Conservation (phyloP, 257 asterid genomes). For the Solanum infundibuliforme region DNA sequence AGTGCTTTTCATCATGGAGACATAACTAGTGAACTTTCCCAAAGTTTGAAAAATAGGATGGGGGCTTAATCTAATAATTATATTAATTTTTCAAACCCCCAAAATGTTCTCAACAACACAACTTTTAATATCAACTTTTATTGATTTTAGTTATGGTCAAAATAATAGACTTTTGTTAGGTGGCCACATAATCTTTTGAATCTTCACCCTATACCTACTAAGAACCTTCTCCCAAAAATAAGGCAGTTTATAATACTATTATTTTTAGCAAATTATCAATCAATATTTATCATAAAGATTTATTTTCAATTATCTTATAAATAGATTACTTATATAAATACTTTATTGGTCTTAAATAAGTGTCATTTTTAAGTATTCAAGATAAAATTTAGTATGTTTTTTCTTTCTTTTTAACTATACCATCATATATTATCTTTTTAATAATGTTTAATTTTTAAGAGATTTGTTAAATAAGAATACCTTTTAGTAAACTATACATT, state of each 20-base stretch:
- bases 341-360: neutral
- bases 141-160: conserved; percentile 2
- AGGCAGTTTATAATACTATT: neutral
- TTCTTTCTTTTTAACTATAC: neutral
- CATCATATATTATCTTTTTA: neutral
- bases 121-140: neutral
- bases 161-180: conserved; percentile 9
- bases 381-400: neutral
- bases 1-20: conserved; percentile 5
- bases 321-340: neutral
- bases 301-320: neutral
- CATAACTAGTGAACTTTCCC: conserved; percentile 8
- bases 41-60: conserved; percentile 8
- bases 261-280: neutral
- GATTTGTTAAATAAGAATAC: neutral
- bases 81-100: neutral
- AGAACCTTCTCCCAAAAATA: neutral
- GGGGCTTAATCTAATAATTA: neutral
- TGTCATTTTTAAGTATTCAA: neutral
- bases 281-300: neutral
- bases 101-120: neutral
- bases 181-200: conserved; percentile 15
- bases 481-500: neutral
- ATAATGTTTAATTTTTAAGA: neutral
- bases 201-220: conserved; percentile 11